phyloP scores from a whole-genome alignment of 2,329 filamentous ascomycete species.

The Cordyceps farinosa region DNA sequence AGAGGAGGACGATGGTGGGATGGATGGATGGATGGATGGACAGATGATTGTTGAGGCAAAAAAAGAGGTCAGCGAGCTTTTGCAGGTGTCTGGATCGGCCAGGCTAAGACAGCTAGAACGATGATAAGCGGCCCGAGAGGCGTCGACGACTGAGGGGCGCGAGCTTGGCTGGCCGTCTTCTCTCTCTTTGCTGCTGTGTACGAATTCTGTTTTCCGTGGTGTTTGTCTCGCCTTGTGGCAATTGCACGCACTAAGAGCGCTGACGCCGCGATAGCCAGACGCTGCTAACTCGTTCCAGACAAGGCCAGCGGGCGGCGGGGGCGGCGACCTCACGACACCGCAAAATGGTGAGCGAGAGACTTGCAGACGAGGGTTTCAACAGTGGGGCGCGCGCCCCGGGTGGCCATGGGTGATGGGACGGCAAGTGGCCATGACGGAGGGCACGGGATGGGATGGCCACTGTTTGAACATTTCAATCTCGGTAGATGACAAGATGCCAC shows the following conservation, averaged over 20 bases:
- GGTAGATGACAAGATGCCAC: too few relatives aligned
- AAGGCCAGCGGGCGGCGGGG: neutral
- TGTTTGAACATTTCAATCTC: too few relatives aligned
- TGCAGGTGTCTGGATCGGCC: slow-evolving; percentile 4
- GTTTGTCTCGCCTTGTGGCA: neutral
- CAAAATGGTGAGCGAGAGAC: neutral
- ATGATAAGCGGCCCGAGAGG: slow-evolving; percentile 7
- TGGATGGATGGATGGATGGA: slow-evolving; percentile 1
- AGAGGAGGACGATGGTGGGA: neutral
- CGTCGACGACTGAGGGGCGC: slow-evolving; percentile 1
- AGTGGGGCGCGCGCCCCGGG: neutral
- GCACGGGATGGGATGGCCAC: too few relatives aligned
- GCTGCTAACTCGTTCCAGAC: too few relatives aligned
- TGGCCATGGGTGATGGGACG: too few relatives aligned
- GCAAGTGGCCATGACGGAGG: too few relatives aligned
- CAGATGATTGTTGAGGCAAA: neutral
- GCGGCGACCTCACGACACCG: too few relatives aligned
- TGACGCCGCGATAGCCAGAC: too few relatives aligned
- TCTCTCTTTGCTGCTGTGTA: neutral
- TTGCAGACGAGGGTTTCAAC: neutral
- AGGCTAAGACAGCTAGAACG: slow-evolving; percentile 8
- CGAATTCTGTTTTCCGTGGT: too few relatives aligned
- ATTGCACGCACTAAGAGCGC: neutral
- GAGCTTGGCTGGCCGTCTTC: neutral
- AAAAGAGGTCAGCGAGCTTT: neutral